Percentiles rank a stretch among this genome's conserved stretches.
These are phyloP conservation scores for Zygosaccharomyces bisporus DNA, from an alignment of 805 yeast genomes.

Conservation along the genomic window DNA sequence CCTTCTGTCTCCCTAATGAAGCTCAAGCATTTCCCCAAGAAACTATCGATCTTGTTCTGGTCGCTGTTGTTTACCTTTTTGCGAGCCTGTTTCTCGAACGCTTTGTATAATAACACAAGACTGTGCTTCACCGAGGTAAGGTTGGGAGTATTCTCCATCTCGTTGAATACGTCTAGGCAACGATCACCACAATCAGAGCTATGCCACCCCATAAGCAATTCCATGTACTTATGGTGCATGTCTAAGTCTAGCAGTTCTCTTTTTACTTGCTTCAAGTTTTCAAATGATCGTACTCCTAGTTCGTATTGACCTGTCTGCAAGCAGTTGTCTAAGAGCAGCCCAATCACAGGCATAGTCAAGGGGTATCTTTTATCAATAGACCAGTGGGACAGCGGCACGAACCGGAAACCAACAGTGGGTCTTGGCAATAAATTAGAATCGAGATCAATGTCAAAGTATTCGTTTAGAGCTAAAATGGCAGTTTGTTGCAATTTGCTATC, in stretches of 20 bases:
- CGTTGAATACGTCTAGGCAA: conserved; percentile 16
- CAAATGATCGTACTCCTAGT: conserved; percentile 21
- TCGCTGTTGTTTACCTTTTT: conserved; percentile 17
- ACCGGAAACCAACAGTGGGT: conserved; percentile 3
- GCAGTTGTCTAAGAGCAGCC: conserved; percentile 23
- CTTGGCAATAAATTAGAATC: conserved; percentile 3
- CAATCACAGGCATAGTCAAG: conserved; percentile 18
- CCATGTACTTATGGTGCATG: conserved; percentile 21
- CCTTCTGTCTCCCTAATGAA: conserved; percentile 24
- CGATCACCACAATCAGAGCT: conserved; percentile 21
- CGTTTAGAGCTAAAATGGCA: conserved; percentile 14
- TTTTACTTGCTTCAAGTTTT: conserved; percentile 3
- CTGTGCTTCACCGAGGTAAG: conserved; percentile 17
- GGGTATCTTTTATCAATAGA: conserved; percentile 14
- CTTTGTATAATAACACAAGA: conserved; percentile 24
- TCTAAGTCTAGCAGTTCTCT: conserved; percentile 20
- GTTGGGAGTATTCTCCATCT: conserved; percentile 14
- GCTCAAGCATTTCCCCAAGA: conserved; percentile 15
- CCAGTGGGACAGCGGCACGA: conserved; percentile 23
- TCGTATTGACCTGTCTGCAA: conserved; percentile 16
- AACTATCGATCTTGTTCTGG: conserved; percentile 7
- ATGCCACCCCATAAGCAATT: conserved; percentile 9
- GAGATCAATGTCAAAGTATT: conserved; percentile 18
- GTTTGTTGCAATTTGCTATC: conserved; percentile 6
- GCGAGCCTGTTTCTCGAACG: conserved; percentile 26